These are phyloP conservation scores for Cicer judaicum DNA, from an alignment of 306 rosid genomes.

Conservation along the genomic window DNA sequence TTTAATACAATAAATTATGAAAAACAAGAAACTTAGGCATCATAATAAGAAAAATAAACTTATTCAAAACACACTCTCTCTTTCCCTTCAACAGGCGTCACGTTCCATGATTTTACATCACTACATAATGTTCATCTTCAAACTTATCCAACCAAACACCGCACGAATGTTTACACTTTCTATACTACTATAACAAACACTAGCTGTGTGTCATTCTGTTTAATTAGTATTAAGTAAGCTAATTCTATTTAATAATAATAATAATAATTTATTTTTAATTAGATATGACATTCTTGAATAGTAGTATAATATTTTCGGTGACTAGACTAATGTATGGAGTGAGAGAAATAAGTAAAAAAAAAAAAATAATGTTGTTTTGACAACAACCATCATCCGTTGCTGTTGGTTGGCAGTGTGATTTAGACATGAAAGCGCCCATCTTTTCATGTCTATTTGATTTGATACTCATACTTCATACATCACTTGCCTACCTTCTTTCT, in stretches of 20 bases:
- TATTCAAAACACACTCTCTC: conserved; percentile 32
- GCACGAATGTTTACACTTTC: not conserved
- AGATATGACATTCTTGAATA: not conserved
- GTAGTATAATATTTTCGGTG: too few species aligned
- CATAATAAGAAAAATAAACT: not conserved
- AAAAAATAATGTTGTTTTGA: conserved; percentile 55
- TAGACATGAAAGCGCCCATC: conserved; percentile 99
- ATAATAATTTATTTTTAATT: conserved; percentile 15
- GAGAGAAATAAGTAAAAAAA: not conserved
- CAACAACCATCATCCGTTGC: conserved; percentile 69
- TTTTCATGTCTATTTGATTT: conserved; percentile 84
- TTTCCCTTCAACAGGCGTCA: conserved; percentile 54
- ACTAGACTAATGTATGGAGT: not conserved
- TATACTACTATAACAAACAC: conserved; percentile 19
- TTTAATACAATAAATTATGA: not conserved
- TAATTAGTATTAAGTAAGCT: conserved; percentile 28
- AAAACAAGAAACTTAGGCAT: too few species aligned
- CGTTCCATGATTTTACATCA: conserved; percentile 79
- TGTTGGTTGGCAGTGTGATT: conserved; percentile 98
- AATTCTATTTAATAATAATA: not conserved
- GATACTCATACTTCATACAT: conserved; percentile 98
- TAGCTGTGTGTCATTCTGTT: conserved; percentile 23
- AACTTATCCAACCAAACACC: conserved; percentile 53
- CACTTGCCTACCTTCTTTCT: conserved; percentile 52
- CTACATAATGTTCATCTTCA: conserved; percentile 55